Evolutionary conservation across 192 early-diverging fungal genomes (phyloP), one percentile per base, ranked within the genome.

Genomic region (Rhizoclosmatium sp.): DNA sequence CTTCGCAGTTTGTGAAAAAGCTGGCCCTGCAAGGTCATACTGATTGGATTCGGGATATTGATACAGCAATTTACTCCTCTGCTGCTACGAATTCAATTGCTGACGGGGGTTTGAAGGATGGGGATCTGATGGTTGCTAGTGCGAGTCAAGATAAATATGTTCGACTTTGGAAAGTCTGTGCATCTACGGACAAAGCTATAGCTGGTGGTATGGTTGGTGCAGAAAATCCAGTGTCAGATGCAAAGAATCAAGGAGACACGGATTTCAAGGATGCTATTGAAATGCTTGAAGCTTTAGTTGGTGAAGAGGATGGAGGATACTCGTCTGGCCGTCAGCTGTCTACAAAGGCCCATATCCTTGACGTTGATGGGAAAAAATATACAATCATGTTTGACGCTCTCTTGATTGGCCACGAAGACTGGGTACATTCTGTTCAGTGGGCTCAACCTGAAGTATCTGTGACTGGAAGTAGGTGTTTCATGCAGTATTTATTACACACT

Each of bases 401-500:
- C 19, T 85, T 99, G n/a, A 85, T 95, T 81, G 96, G 95, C 0
- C 98, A 99, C 81, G 98, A 99, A 73, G 96, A 96, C 73, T 97
- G 96, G 96, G 94, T 98, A 23, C 92, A 94, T 82, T 90, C 91
- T 47, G 91, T 94, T 59, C 75, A 85, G 48, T 99, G 96, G 97
- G 85, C 92, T 40, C 91, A 88, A 31, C 82, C 92, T 19, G 73
- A 23, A 19, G 41, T 76, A 4, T 60, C 46, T 19, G 78, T 71
- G 76, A 59, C 19, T 41, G 31, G 56, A 23, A 12, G 67, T 47
- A 40, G 2, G 51, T 54, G 16, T 31, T 31, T 31, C 31, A 31
- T 31, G 31, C 31, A 31, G 31, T 31, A 31, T 31, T 31, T 31
- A 31, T 31, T 31, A 31, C 31, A 31, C 31, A 31, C 31, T 31